Conservation (phyloP, 805 yeast species). For the Crinitomyces ghanaensis region DNA sequence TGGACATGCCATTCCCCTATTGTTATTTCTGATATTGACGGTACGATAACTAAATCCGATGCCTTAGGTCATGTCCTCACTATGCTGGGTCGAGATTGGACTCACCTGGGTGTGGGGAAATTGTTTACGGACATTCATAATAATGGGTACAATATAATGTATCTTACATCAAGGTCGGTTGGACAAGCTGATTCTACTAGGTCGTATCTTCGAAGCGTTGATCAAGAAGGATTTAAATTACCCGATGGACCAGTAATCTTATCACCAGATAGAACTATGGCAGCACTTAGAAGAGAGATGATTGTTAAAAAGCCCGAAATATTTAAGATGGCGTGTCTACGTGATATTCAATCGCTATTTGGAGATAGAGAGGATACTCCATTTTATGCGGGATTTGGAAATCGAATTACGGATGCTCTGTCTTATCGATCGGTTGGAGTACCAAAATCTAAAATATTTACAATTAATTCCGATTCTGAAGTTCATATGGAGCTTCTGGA, state of each 20-base stretch:
- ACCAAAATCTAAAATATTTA: conserved; percentile 87
- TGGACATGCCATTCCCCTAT: conserved; percentile 83
- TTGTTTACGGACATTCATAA: conserved; percentile 73
- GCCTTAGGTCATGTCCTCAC: conserved; percentile 94
- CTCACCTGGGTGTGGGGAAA: conserved; percentile 91
- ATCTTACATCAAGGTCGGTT: conserved; percentile 87
- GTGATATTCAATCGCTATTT: conserved; percentile 71
- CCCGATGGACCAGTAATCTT: conserved; percentile 91
- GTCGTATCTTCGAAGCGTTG: conserved; percentile 64
- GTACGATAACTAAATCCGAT: conserved; percentile 95
- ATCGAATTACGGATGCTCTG: conserved; percentile 90
- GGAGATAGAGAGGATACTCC: conserved; percentile 25
- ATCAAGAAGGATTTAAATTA: conserved; percentile 59
- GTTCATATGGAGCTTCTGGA: conserved; percentile 95
- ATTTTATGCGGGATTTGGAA: conserved; percentile 96
- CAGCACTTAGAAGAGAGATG: conserved; percentile 85
- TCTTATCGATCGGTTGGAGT: conserved; percentile 89
- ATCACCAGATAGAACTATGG: conserved; percentile 93
- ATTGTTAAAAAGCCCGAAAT: conserved; percentile 93
- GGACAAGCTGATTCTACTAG: conserved; percentile 93
- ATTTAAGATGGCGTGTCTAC: conserved; percentile 94
- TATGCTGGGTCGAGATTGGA: conserved; percentile 94
- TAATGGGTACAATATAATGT: conserved; percentile 90
- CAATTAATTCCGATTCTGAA: conserved; percentile 93
- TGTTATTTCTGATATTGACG: conserved; percentile 95